Base-by-base conservation (phyloP, 805 yeast genomes). In the Middelhovenomyces tepae region DNA sequence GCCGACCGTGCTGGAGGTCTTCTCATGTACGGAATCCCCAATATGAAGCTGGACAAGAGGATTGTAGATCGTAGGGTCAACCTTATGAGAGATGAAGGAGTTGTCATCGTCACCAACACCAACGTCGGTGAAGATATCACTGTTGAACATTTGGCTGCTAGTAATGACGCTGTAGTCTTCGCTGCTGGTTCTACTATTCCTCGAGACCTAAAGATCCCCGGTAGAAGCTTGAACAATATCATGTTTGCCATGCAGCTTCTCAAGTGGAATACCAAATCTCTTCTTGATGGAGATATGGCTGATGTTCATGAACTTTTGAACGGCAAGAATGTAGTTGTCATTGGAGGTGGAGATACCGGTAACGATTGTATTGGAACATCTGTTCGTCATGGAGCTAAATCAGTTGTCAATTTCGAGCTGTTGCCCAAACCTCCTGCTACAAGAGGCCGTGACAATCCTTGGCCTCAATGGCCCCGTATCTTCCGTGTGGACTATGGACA, bases 281-380 rank as follows among this genome's bases (percentile, higher is more conserved):
- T 91, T 51, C 71, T 91, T 45, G 84, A 80, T 37, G 49, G 51
- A 11, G 73, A 81, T 50, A 68, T 91, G 57, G 91, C 77, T 42
- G 80, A 76, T 37, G 79, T 89, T 39, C 73, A 80, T 45, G 64
- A 69, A 44, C 69, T 71, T 40, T 59, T 89, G 39, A 75, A 70
- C 41, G 97, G 91, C 47, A 91, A 89, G 69, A 69, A 82, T 44
- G 97, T 89, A 37, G 77, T 89, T 51, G 97, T 89, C 36, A 89
- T 89, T 67, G 98, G 98, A 53, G 98, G 98, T 67, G 98, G 98
- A 75, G 98, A 89, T 61, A 89, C 97, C 22, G 98, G 98, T 74
- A 89, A 89, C 57, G 98, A 89, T 69, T 89, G 97, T 73, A 71
- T 89, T 53, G 97, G 97, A 62, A 89, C 98, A 27, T 74, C 95